Evolutionary conservation across 225 moss, liverwort and hornwort genomes (phyloP), one percentile per base, ranked within the genome.

Genomic region (Pseudoscleropodium purum): DNA sequence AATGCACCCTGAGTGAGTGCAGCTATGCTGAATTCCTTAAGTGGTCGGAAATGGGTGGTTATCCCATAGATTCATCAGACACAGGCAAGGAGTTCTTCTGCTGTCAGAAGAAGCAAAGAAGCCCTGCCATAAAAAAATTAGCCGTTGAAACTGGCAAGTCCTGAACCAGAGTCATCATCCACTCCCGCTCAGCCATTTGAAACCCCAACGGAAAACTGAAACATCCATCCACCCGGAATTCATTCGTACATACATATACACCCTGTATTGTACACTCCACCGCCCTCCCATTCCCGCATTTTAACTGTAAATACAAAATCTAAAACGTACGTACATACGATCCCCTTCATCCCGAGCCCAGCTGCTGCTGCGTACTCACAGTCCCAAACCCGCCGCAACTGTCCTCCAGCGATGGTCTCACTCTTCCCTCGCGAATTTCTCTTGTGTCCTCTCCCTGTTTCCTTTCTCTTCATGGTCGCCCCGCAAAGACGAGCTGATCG

Each of bases 91-190:
- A 37, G 15, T 21, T 13, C 19, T 47, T 52, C 57, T 57, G 57
- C 20, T 24, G 36, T 47, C 36, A 52, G 15, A 64, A 29, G 75
- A 62, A 47, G 51, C 62, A 30, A 74, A 25, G 75, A 88, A 65
- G 18, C 43, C 13, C 59, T 67, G 15, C 43, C 86, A 21, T 36
- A n/a, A 63, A 29, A 17, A 13, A 18, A 0, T 85, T 61, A 92
- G 92, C 92, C 92, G 92, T 92, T 92, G 82, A 8, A 76, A 45
- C 88, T 88, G 59, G 34, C 59, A 72, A 84, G 21, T 15, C 60
- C 29, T 15, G 30, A 49, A 26, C 10, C 67, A 33, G 67, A 25
- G 67, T 24, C 41, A 29, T 84, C 70, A 77, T 68, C 61, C 25
- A 24, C 65, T 84, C 51, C n/a, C 61, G 61, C 61, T 61, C 61